Evolutionary conservation across 179 eudicot species (phyloP), one percentile per base, ranked within the genome.

Genomic region (Sideroxylon spinosum): DNA sequence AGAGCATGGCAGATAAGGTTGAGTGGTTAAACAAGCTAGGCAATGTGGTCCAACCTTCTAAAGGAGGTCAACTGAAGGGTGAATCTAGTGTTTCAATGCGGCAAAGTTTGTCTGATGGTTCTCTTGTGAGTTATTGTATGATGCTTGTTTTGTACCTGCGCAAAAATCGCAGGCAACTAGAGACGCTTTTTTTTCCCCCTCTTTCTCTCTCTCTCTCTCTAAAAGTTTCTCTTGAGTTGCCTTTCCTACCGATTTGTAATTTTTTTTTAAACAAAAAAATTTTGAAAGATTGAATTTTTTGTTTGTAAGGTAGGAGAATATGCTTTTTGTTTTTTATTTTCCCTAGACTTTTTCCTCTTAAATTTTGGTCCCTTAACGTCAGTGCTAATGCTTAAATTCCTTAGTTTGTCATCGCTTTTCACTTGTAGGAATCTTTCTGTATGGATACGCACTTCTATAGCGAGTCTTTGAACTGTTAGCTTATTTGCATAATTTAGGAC

Each of bases 11-110:
- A 7, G 99, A 94, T 70, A 96, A 96, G 84, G 86, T 87, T 80
- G 99, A 92, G 78, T 96, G 99, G 99, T 79, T 96, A 68, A 94
- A 84, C 83, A 96, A 92, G 82, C 80, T 96, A 80, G 90, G 89
- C 80, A 91, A 83, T 46, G 84, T 96, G 44, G 88, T 86, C 64
- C 89, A 87, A 65, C 32, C 88, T 79, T 64, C 88, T 76, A 94
- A 90, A 82, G 94, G 91, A 78, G 91, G 91, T 86, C 91, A 85
- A 79, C 85, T 89, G 72, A 89, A 82, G 76, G 85, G 87, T 77
- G 98, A 90, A 80, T 76, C 89, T 75, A 90, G 89, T 74, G 81
- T 73, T 80, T 79, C 90, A 29, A 85, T 88, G 83, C 89, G 91
- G 65, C 88, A 88, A 82, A 87, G 90, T 82, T 88, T 85, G 68